Conservation (phyloP, 768 basidiomycete species). For the Polyporus arcularius region DNA sequence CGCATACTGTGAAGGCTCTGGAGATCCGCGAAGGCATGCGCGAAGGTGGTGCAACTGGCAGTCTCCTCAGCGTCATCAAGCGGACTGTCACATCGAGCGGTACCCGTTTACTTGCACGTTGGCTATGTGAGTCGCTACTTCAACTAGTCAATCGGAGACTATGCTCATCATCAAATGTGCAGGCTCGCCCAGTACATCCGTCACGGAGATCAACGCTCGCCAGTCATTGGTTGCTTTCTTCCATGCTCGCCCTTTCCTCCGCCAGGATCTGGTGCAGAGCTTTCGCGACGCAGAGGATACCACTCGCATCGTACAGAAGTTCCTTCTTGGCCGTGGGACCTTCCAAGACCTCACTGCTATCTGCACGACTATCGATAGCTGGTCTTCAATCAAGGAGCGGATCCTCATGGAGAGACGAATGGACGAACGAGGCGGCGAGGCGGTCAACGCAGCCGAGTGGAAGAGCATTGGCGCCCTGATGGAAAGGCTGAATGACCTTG, state of each 20-base stretch:
- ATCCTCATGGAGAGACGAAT: constrained; percentile 58
- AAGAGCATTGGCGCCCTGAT: constrained; percentile 53
- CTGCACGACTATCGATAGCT: constrained; percentile 59
- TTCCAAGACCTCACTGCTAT: constrained; percentile 66
- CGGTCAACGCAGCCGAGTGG: constrained; percentile 48
- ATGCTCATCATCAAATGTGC: not conserved
- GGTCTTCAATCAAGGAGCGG: constrained; percentile 53
- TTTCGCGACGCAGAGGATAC: constrained; percentile 68
- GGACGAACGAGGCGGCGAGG: constrained; percentile 39
- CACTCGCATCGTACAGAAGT: constrained; percentile 75
- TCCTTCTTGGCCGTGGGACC: constrained; percentile 69
- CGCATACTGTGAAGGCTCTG: constrained; percentile 85
- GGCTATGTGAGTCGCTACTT: constrained; percentile 61
- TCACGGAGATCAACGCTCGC: constrained; percentile 67
- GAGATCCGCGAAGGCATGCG: constrained; percentile 77
- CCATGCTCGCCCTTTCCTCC: constrained; percentile 57
- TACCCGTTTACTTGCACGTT: constrained; percentile 69
- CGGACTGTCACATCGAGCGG: constrained; percentile 80
- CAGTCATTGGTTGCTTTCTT: constrained; percentile 82
- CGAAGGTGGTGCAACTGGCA: constrained; percentile 75
- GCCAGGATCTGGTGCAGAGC: constrained; percentile 57
- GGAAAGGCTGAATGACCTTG: constrained; percentile 51
- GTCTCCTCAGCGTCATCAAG: constrained; percentile 72
- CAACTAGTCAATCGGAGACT: constrained; percentile 1
- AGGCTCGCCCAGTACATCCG: constrained; percentile 85